phyloP scores from a whole-genome alignment of 208 protist genomes.

The Acanthamoeba healyi region DNA sequence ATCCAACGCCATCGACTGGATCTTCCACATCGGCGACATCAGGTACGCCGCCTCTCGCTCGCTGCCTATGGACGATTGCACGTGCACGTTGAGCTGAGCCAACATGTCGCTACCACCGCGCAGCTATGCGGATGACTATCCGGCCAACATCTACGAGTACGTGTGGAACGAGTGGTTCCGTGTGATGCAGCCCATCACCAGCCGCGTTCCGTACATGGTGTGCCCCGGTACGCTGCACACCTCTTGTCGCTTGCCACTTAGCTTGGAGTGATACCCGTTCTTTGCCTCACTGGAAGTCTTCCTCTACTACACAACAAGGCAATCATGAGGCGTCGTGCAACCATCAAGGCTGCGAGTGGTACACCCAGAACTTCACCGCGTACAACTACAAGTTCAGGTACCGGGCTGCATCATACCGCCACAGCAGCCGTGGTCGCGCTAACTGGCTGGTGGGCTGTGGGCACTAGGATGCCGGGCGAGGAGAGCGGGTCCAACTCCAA shows the following conservation, averaged over 20 bases:
- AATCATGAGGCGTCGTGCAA: slow-evolving; percentile 70
- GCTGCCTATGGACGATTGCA: background rate
- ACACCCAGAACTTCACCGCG: slow-evolving; percentile 71
- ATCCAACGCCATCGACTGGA: slow-evolving; percentile 63
- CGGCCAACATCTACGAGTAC: slow-evolving; percentile 51
- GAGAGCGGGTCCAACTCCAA: slow-evolving; percentile 29
- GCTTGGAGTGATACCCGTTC: no score
- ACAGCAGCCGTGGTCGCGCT: background rate
- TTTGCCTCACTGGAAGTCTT: background rate
- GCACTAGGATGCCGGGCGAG: slow-evolving; percentile 6
- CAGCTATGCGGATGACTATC: slow-evolving; percentile 70
- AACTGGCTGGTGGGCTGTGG: no score
- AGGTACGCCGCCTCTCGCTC: background rate
- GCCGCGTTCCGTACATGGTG: slow-evolving; percentile 72
- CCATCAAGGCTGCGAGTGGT: background rate
- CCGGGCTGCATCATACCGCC: background rate
- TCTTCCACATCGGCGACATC: slow-evolving; percentile 71
- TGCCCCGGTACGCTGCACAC: background rate
- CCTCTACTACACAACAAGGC: no score
- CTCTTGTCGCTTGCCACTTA: background rate
- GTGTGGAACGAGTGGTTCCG: slow-evolving; percentile 69
- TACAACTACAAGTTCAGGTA: slow-evolving; percentile 69
- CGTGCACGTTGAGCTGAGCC: background rate
- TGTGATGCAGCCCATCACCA: slow-evolving; percentile 13
- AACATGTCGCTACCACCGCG: background rate